Conservation (phyloP, 148 eudicot genomes). For the Rheum nobile region DNA sequence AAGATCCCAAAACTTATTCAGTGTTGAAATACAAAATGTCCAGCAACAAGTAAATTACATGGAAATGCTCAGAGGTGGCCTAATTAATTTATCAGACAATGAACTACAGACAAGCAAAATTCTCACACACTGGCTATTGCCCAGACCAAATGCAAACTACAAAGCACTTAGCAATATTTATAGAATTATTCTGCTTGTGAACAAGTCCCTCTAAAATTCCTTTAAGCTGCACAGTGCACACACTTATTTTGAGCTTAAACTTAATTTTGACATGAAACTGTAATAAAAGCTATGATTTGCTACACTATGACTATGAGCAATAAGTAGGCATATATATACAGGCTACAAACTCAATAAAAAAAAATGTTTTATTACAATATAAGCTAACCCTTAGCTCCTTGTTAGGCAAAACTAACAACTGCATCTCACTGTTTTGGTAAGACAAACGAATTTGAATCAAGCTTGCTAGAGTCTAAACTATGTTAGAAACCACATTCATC, state of each 20-base stretch:
- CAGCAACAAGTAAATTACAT: not conserved
- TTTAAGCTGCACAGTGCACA: not conserved
- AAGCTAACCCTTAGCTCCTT: not conserved
- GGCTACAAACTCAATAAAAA: not conserved
- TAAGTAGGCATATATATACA: not conserved
- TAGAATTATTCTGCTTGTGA: not conserved
- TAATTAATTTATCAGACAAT: not conserved
- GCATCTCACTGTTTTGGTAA: slow-evolving; percentile 1
- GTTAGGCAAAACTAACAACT: not conserved
- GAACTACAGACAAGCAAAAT: not conserved
- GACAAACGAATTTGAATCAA: not conserved
- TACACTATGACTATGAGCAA: not conserved
- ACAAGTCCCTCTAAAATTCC: not conserved
- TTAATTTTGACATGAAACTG: not conserved
- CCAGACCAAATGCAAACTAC: not conserved
- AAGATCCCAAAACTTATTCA: not conserved
- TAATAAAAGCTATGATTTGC: not conserved
- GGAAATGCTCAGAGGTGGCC: not conserved
- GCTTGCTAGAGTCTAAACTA: not conserved
- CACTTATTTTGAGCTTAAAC: not conserved
- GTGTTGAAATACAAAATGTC: not conserved
- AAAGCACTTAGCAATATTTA: not conserved
- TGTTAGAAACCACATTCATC: not conserved
- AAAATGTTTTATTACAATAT: not conserved
- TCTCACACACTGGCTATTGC: not conserved